These are phyloP conservation scores for Cajanus cajan DNA, from an alignment of 306 rosid species.

Conservation along the genomic window DNA sequence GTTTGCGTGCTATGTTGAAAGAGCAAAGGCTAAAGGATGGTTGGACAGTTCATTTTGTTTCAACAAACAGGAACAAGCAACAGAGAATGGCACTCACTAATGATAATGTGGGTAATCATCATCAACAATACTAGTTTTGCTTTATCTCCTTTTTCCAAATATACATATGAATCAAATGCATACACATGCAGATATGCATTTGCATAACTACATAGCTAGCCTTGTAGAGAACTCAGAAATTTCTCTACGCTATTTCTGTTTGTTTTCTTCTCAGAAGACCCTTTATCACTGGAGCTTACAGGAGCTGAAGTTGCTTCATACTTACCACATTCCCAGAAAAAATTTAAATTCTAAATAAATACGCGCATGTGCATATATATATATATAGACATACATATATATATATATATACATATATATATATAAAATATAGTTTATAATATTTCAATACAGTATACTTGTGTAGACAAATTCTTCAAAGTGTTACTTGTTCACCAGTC, in stretches of 20 bases:
- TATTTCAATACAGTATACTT: background rate
- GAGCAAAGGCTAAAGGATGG: constrained; percentile 64
- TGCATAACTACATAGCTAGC: constrained; percentile 1
- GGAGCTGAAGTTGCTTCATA: background rate
- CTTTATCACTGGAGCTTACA: background rate
- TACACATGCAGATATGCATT: constrained; percentile 1
- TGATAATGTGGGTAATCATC: constrained; percentile 12
- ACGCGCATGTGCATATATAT: background rate
- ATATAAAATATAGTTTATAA: background rate
- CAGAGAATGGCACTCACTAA: constrained; percentile 43
- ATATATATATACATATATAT: background rate
- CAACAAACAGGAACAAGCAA: constrained; percentile 35
- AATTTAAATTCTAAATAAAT: background rate
- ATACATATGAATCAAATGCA: background rate
- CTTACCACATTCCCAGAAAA: background rate
- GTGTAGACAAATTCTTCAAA: background rate
- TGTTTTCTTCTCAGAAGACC: background rate
- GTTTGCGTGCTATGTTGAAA: constrained; percentile 42
- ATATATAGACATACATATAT: background rate
- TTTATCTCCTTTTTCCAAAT: constrained; percentile 3
- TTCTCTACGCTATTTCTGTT: background rate
- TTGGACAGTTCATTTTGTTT: constrained; percentile 53
- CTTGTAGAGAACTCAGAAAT: background rate
- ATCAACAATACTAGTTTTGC: background rate
- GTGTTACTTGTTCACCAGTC: constrained; percentile 4